Conservation (phyloP, 352 stramenopile species). For the Phytopythium cucurbitacearum region DNA sequence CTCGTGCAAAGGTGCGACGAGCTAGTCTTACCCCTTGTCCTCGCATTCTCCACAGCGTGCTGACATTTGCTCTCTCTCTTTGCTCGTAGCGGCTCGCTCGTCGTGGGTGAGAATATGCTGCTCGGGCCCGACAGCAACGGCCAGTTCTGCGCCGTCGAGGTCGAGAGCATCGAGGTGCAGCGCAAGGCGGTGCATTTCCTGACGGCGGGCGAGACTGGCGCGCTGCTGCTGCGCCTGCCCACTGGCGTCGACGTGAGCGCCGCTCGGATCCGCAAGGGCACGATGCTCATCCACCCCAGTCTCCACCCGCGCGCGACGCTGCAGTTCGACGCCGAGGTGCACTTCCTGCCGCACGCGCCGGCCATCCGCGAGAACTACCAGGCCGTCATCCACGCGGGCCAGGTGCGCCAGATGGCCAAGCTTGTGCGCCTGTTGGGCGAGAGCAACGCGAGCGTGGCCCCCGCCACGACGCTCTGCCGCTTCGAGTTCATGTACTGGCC, state of each 20-base stretch:
- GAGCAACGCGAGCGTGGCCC: conserved; percentile 2
- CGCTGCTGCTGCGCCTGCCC: conserved; percentile 51
- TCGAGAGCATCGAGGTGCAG: conserved; percentile 82
- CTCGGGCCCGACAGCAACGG: conserved; percentile 54
- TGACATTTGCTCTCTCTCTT: background rate
- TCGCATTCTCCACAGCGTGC: background rate
- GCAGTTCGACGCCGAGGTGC: conserved; percentile 77
- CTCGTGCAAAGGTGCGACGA: conserved; percentile 44
- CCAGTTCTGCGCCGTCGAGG: conserved; percentile 54
- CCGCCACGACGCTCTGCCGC: conserved; percentile 51
- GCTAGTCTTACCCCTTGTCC: background rate
- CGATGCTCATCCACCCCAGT: conserved; percentile 72
- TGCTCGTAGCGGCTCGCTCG: conserved; percentile 44
- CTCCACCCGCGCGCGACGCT: conserved; percentile 51
- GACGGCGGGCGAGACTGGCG: conserved; percentile 64
- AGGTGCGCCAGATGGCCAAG: conserved; percentile 79
- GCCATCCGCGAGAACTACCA: conserved; percentile 58
- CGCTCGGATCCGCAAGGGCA: conserved; percentile 48
- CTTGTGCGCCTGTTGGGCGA: conserved; percentile 43
- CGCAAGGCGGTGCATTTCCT: conserved; percentile 54
- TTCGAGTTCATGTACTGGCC: conserved; percentile 88
- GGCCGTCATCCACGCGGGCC: conserved; percentile 76
- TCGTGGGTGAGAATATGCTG: conserved; percentile 57
- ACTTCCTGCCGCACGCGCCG: conserved; percentile 51
- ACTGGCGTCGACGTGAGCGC: conserved; percentile 9